Conservation (phyloP, 768 basidiomycete species). For the Naganishia vaughanmartiniae region DNA sequence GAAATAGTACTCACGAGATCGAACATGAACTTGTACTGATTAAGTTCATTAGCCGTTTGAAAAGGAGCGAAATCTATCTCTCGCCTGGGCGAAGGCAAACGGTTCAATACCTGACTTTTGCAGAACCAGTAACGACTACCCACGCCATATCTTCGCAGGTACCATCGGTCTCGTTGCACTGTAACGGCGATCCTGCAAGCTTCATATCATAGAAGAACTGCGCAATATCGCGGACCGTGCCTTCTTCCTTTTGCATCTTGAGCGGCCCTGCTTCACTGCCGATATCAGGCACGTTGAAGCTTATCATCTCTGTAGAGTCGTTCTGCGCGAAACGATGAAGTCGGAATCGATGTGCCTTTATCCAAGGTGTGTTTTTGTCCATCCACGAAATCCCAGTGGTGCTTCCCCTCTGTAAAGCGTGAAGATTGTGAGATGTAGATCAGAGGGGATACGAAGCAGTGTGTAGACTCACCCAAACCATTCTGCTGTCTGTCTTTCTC, state of each 20-base stretch:
- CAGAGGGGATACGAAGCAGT: neutral
- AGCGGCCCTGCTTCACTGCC: slow-evolving; percentile 34
- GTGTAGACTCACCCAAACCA: slow-evolving; percentile 42
- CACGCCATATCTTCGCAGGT: slow-evolving; percentile 49
- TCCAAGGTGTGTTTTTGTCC: slow-evolving; percentile 43
- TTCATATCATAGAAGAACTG: slow-evolving; percentile 48
- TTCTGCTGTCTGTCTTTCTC: slow-evolving; percentile 40
- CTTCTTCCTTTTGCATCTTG: slow-evolving; percentile 32
- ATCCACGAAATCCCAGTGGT: slow-evolving; percentile 51
- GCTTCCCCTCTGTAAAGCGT: slow-evolving; percentile 40
- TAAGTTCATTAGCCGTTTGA: slow-evolving; percentile 45
- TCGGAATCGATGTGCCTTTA: slow-evolving; percentile 46
- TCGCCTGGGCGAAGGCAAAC: slow-evolving; percentile 30
- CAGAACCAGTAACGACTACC: slow-evolving; percentile 21
- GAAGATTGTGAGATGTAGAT: neutral
- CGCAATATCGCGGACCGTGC: slow-evolving; percentile 33
- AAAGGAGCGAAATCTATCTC: slow-evolving; percentile 46
- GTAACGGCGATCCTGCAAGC: slow-evolving; percentile 47
- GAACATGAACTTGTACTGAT: slow-evolving; percentile 53
- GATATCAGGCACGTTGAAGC: slow-evolving; percentile 43
- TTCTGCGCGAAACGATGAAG: slow-evolving; percentile 47
- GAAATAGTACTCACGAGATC: slow-evolving; percentile 48
- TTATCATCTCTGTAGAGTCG: slow-evolving; percentile 32
- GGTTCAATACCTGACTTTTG: neutral
- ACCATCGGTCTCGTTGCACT: slow-evolving; percentile 49